Evolutionary conservation across 352 stramenopile genomes (phyloP), one percentile per base, ranked within the genome.

Genomic region (Halophytophthora batemanensis): DNA sequence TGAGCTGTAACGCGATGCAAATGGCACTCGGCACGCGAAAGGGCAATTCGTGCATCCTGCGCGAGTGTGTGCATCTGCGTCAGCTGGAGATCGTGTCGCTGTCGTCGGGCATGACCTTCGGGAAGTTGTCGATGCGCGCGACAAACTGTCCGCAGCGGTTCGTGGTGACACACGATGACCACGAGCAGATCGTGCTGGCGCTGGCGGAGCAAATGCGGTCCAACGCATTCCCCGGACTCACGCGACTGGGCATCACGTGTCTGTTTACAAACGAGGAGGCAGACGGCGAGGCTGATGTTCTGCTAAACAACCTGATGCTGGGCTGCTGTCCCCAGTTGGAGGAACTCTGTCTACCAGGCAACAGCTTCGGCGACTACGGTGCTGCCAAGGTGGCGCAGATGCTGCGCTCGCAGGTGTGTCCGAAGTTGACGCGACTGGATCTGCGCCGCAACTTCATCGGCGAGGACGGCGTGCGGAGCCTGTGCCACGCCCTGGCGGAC

Each of bases 191-290:
- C 58, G 80, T 93, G 36, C 33, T 87, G 44, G 69, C 74, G 23
- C 60, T 93, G n/a, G 66, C 77, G 18, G 58, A 82, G 57, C 78
- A 89, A 50, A 82, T 93, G 34, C 76, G 69, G 6, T 54, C 53
- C 49, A 75, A 77, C 28, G 66, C 71, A 38, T 91, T 91, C 50
- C 59, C 71, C 1, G 60, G 53, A 1, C 72, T 93, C 28, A 66
- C 53, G 8, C 78, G 77, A 0, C 64, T 93, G 42, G 84, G 73
- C 22, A 71, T 90, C 48, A 87, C 79, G 60, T 91, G 78, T 47
- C 54, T 93, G 21, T 93, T 93, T 52, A 93, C 83, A 17, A 93
- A 93, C 66, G 83, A 93, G 53, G 78, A 93, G 58, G 80, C 83
- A 3, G 76, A 93, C 45, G 83, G 83, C 19, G 83, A 93, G 54